Base-by-base conservation (phyloP, 2,329 filamentous ascomycete species). In the Neopestalotiopsis rosae region DNA sequence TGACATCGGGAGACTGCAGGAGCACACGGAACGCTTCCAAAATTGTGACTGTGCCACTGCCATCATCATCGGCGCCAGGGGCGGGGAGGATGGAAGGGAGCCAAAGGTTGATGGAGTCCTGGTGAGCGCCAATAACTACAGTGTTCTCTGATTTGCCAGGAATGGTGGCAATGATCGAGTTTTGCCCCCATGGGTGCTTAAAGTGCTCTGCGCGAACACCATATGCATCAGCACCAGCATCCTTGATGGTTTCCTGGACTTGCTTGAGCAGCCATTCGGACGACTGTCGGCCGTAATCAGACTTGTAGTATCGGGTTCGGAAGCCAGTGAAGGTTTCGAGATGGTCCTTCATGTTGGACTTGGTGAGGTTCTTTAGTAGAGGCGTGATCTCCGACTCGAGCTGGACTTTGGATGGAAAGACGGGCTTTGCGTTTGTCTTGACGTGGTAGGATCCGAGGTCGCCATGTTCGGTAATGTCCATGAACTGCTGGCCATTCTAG, bases 51-150 rank as follows among this genome's bases (percentile, higher is more conserved):
- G 94, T 96, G 68, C 94, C 94, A 74, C 92, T 94, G 71, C 95
- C 95, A 78, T 98, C 95, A 74, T 98, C 95, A 74, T 98, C 96
- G n/a, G 95, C 95, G 61, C 95, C 95, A 0, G 95, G 95, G 0
- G 95, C 95, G 14, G 92, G 89, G 42, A 98, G 87, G 45, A 97
- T 85, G 2, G 92, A 93, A 0, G 95, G 95, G 13, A 97, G 82
- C 83, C 94, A 97, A 61, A 97, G 86, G 81, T 98, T 98, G 82
- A 97, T 97, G 75, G 93, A 97, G 80, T 98, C 95, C 79, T 97
- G 95, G 80, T 98, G 95, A 1, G 95, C 94, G 66, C 95, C 95
- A 73, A 98, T 91, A 28, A 98, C 91, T 40, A 97, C 87, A 0
- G 95, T 97, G 80, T 91, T 92, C 76, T 96, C 91, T 69, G 89